These are phyloP conservation scores for Pinus albicaulis DNA, from an alignment of 75 land plant genomes.

Conservation along the genomic window DNA sequence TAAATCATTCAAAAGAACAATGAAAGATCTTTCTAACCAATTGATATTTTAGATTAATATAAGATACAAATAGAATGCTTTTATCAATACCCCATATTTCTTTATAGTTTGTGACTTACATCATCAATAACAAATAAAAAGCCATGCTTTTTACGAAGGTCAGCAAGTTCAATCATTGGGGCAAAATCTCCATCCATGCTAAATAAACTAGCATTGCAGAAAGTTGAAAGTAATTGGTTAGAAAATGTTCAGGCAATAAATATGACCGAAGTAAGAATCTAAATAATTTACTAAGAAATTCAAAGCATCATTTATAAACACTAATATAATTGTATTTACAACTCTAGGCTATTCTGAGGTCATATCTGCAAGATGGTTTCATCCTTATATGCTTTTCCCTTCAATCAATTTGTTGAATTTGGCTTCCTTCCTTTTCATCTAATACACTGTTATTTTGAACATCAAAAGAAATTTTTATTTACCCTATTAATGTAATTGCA, in stretches of 20 bases:
- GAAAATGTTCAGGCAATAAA: neutral
- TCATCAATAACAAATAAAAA: conserved; percentile 94
- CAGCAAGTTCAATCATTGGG: conserved; percentile 69
- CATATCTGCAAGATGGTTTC: too few species aligned
- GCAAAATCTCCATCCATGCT: conserved; percentile 99
- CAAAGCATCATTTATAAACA: neutral
- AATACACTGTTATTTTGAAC: too few species aligned
- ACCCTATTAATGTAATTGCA: too few species aligned
- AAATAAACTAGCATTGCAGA: conserved; percentile 62
- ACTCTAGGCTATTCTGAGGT: neutral
- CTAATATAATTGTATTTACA: neutral
- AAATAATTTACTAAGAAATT: neutral
- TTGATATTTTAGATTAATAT: conserved; percentile 1
- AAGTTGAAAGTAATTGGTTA: neutral
- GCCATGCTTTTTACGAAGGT: conserved; percentile 71
- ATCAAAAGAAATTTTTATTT: too few species aligned
- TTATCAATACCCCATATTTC: neutral
- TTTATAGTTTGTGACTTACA: conserved; percentile 46
- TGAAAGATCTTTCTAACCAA: neutral
- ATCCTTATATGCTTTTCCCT: neutral
- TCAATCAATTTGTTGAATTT: neutral
- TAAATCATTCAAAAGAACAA: neutral
- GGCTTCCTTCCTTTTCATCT: too few species aligned
- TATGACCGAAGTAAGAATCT: too few species aligned
- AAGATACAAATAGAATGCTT: neutral